phyloP scores from a whole-genome alignment of 305 asterid genomes.

The Fraxinus latifolia region DNA sequence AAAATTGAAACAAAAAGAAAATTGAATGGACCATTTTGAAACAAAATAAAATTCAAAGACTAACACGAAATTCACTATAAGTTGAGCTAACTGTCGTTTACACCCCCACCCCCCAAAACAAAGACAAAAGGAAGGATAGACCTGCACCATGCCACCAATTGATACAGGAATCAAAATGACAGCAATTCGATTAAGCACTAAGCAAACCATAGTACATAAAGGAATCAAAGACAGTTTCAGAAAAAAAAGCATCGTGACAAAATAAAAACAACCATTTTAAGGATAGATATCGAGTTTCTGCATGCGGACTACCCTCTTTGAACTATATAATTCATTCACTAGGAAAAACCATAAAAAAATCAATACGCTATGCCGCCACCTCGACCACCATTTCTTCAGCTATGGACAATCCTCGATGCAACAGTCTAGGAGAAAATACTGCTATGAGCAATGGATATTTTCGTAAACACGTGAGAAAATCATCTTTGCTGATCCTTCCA shows the following conservation, averaged over 20 bases:
- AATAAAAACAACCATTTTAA: not conserved
- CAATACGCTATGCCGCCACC: slow-evolving; percentile 24
- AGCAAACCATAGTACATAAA: not conserved
- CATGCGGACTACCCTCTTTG: not conserved
- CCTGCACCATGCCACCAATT: not conserved
- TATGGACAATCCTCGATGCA: slow-evolving; percentile 24
- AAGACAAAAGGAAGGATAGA: not conserved
- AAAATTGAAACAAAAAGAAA: not conserved
- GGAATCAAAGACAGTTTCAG: not conserved
- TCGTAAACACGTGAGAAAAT: slow-evolving; percentile 55
- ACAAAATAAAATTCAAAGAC: not conserved
- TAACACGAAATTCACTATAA: not conserved
- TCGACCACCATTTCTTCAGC: slow-evolving; percentile 29
- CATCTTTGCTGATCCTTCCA: slow-evolving; percentile 67
- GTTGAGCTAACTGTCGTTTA: not conserved
- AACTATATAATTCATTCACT: not conserved
- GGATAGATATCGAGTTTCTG: not conserved
- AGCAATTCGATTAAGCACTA: not conserved
- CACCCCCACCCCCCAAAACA: not conserved
- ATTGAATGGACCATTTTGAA: not conserved
- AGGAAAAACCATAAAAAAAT: not conserved
- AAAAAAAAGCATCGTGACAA: not conserved
- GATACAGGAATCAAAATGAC: not conserved
- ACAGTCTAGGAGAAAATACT: slow-evolving; percentile 53
- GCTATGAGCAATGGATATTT: slow-evolving; percentile 71